Conservation (phyloP, 2,329 filamentous ascomycete genomes). For the Daldinia eschscholtzii region DNA sequence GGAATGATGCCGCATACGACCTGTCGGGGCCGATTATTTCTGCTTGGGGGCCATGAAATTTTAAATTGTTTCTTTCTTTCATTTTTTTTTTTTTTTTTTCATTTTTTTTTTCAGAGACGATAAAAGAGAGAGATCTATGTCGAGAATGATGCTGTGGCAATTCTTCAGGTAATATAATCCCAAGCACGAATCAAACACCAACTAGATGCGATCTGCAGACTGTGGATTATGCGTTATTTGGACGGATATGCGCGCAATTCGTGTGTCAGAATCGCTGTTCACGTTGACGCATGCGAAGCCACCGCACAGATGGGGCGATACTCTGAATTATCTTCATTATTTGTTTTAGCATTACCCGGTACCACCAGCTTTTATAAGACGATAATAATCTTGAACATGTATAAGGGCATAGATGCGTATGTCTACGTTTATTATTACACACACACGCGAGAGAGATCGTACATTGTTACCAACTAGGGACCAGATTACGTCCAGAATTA, state of each 20-base stretch:
- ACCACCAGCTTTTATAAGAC: background rate
- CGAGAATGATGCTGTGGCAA: background rate
- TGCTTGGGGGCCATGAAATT: background rate
- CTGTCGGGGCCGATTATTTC: conserved; percentile 13
- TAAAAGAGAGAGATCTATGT: background rate
- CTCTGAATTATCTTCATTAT: conserved; percentile 8
- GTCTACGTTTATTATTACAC: background rate
- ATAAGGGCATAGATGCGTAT: background rate
- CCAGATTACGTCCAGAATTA: conserved; percentile 6
- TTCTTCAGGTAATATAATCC: background rate
- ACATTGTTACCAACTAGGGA: conserved; percentile 14
- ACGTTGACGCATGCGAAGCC: conserved; percentile 29
- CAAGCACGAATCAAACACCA: background rate
- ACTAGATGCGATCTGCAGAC: background rate
- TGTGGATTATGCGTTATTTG: background rate
- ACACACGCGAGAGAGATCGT: background rate
- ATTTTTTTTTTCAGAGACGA: too few species aligned
- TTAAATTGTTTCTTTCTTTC: background rate
- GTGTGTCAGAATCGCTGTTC: conserved; percentile 8
- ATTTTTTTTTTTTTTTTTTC: too few species aligned
- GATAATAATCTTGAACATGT: background rate
- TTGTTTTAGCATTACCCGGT: conserved; percentile 16
- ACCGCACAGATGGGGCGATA: conserved; percentile 35
- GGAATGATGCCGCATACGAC: conserved; percentile 18
- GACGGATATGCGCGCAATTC: conserved; percentile 31